phyloP scores from a whole-genome alignment of 1,284 basidiomycete genomes.

The Irpex sp. region DNA sequence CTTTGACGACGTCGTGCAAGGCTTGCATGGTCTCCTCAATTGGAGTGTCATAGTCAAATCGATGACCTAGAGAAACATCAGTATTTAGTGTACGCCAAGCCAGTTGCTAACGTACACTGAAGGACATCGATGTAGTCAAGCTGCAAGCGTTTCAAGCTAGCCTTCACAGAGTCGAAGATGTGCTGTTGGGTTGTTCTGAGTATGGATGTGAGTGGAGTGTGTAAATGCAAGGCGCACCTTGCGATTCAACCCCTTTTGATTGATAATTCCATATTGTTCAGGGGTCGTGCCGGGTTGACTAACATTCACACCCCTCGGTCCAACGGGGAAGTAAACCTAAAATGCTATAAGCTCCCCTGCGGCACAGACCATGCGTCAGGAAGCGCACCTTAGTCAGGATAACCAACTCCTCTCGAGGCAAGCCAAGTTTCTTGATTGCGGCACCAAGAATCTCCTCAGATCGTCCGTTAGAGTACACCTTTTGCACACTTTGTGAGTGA shows the following conservation, averaged over 20 bases:
- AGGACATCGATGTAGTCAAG: conserved; percentile 18
- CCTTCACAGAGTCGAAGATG: conserved; percentile 42
- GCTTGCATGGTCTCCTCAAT: conserved; percentile 27
- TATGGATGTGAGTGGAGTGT: no score
- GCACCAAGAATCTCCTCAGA: conserved; percentile 56
- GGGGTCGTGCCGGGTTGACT: conserved; percentile 12
- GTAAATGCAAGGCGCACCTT: conserved; percentile 17
- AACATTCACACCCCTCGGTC: conserved; percentile 37
- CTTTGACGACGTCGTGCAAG: conserved; percentile 17
- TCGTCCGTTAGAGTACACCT: conserved; percentile 37
- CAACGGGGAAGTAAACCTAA: conserved; percentile 1
- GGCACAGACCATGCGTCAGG: no score
- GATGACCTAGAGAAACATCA: conserved; percentile 17
- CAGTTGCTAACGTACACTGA: conserved; percentile 22
- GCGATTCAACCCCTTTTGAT: conserved; percentile 34
- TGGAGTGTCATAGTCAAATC: conserved; percentile 26
- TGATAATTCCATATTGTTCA: conserved; percentile 30
- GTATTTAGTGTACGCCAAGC: neutral
- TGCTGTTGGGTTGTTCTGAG: conserved; percentile 19
- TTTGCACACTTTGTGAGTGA: neutral
- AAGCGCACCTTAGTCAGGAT: conserved; percentile 46
- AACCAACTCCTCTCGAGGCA: conserved; percentile 54
- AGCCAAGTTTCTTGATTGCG: conserved; percentile 50
- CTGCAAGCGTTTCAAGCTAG: conserved; percentile 34
- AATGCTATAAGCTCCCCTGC: no score